A percentile compares a stretch with the other conserved stretches of the same genome.
Evolutionary conservation across 2,329 filamentous ascomycete genomes (phyloP).

Genomic region (Penicillium nordicum): DNA sequence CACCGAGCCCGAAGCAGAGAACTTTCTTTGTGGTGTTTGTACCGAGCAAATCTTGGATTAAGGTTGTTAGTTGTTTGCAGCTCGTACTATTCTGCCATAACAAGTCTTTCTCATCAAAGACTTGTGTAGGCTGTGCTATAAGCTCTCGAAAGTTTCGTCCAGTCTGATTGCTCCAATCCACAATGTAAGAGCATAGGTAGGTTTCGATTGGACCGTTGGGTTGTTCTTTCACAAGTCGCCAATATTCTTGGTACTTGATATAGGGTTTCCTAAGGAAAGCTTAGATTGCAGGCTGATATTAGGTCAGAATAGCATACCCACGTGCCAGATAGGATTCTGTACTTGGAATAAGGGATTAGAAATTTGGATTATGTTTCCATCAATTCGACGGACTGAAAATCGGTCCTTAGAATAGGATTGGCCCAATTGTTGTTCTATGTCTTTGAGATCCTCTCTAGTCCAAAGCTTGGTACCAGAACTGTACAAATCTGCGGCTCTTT

Average conservation of each 20-base stretch:
- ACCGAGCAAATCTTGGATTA: constrained; percentile 15
- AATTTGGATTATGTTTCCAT: constrained; percentile 21
- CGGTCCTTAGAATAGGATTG: constrained; percentile 16
- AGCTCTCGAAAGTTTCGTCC: constrained; percentile 20
- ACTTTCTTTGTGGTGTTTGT: constrained; percentile 18
- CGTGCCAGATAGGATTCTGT: constrained; percentile 22
- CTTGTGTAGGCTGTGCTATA: constrained; percentile 18
- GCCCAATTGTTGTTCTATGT: constrained; percentile 21
- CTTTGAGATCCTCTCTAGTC: constrained; percentile 19
- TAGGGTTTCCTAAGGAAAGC: constrained; percentile 16
- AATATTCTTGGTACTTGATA: constrained; percentile 22
- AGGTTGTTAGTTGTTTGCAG: constrained; percentile 13
- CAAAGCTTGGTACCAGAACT: constrained; percentile 18
- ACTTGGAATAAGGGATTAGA: constrained; percentile 20
- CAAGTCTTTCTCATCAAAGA: constrained; percentile 18
- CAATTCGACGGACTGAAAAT: constrained; percentile 22
- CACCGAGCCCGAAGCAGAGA: constrained; percentile 21
- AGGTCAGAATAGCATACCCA: constrained; percentile 13
- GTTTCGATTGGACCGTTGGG: constrained; percentile 18
- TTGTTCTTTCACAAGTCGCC: constrained; percentile 18
- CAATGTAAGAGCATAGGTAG: constrained; percentile 21
- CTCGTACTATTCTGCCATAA: constrained; percentile 21
- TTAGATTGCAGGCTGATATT: constrained; percentile 13
- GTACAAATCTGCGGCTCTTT: constrained; percentile 21
- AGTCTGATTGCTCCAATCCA: constrained; percentile 22